These are phyloP conservation scores for Penicillium riverlandense DNA, from an alignment of 495 filamentous ascomycete species.

Conservation along the genomic window DNA sequence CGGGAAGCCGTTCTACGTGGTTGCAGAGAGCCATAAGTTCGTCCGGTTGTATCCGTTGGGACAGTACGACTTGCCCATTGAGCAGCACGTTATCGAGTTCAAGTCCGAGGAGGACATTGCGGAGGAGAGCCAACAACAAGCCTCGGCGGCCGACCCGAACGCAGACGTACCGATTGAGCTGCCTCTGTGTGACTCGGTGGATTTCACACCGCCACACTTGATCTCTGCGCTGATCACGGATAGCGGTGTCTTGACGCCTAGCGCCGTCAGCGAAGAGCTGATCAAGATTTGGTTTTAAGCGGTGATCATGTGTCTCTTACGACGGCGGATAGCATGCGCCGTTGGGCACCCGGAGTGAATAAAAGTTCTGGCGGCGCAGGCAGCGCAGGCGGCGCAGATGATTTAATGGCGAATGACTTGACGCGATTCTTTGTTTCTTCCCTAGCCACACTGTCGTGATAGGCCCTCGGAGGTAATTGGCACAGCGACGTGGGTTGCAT, in stretches of 20 bases:
- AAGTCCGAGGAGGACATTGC: slow-evolving; percentile 44
- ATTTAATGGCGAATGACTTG: slow-evolving; percentile 6
- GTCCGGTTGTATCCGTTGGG: slow-evolving; percentile 72
- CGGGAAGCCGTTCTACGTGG: slow-evolving; percentile 80
- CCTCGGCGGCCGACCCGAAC: slow-evolving; percentile 1
- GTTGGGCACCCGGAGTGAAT: too few relatives aligned
- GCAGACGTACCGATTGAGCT: slow-evolving; percentile 22
- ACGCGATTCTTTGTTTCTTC: background rate
- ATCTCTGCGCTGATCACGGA: slow-evolving; percentile 79
- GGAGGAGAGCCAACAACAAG: slow-evolving; percentile 29
- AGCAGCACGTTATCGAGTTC: slow-evolving; percentile 70
- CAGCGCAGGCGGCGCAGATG: background rate
- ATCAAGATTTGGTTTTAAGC: slow-evolving; percentile 71
- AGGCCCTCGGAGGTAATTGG: too few relatives aligned
- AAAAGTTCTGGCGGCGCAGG: too few relatives aligned
- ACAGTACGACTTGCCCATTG: slow-evolving; percentile 70
- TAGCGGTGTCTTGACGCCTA: slow-evolving; percentile 64
- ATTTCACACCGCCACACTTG: slow-evolving; percentile 79
- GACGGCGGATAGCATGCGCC: background rate
- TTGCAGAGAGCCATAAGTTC: slow-evolving; percentile 93
- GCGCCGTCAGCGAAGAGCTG: slow-evolving; percentile 68
- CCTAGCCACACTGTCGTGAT: background rate
- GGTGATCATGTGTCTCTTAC: background rate
- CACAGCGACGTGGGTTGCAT: too few relatives aligned
- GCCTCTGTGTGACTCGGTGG: slow-evolving; percentile 54